Evolutionary conservation across 2,329 filamentous ascomycete species (phyloP), one percentile per base, ranked within the genome.

Genomic region (Alternaria dauci): DNA sequence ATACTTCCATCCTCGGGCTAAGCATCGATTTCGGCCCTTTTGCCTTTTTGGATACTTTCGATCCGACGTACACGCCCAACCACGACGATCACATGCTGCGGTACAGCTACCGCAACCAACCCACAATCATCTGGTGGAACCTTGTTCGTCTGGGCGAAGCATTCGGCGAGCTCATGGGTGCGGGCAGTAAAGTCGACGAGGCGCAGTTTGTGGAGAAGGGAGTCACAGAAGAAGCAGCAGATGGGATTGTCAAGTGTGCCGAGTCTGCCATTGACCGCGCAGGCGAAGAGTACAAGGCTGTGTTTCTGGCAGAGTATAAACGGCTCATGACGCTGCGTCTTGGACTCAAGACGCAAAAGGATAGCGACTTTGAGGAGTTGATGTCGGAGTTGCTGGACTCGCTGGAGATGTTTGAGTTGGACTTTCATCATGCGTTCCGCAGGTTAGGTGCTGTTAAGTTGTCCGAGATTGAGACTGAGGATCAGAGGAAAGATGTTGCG

Each of bases 71-170:
- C 78, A 99, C 95, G 0, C 95, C 95, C 1, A 99, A 99, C 75
- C 95, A 99, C 76, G 95, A 99, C 78, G 95, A 99, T 74, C 86
- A 91, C 74, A 86, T 91, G 81, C 83, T 96, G 30, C 88, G 95
- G 47, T 99, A 99, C 77, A 89, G 89, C 67, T 99, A 98, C 82
- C 89, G 90, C 68, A 97, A 97, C 76, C 95, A 99, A 75, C 94
- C 95, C 0, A 94, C 90, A 43, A 91, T 99, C 58, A 95, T 99
- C 73, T 99, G 95, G 95, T 99, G 95, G 95, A 98, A 98, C 72
- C 84, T 98, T 0, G 93, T 97, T 1, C 89, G 95, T 1, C 86
- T 99, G 0, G 95, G 93, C 58, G 95, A 99, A 80, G 87, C 91
- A 0, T 76, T 99, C 0, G 95, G 93, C 20, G 95, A 98, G 79